Percentiles rank a stretch among this genome's conserved stretches.
Conservation (phyloP, 2,329 filamentous ascomycete genomes). For the Alternaria solani region DNA sequence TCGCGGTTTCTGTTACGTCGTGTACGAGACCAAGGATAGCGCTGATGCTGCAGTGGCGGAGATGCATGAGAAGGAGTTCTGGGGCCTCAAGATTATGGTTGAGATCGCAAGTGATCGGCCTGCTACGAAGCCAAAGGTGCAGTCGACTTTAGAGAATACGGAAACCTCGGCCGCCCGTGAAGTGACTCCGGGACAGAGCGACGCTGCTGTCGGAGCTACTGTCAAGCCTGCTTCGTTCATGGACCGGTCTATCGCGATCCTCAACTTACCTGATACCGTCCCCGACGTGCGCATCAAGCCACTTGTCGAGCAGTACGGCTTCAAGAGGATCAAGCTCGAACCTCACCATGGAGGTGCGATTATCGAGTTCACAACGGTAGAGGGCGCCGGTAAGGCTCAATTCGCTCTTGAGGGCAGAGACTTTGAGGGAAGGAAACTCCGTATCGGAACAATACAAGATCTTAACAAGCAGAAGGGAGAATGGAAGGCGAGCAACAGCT, state of each 20-base stretch:
- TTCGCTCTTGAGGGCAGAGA: conserved; percentile 53
- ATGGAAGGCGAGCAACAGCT: conserved; percentile 50
- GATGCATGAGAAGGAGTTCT: conserved; percentile 75
- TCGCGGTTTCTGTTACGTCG: conserved; percentile 81
- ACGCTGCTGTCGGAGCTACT: conserved; percentile 36
- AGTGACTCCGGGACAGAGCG: conserved; percentile 22
- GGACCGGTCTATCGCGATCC: conserved; percentile 78
- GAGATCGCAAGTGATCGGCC: conserved; percentile 55
- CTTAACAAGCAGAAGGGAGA: conserved; percentile 49
- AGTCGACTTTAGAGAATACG: conserved; percentile 59
- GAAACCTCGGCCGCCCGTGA: conserved; percentile 49
- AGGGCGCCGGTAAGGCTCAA: conserved; percentile 76
- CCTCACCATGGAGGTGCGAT: conserved; percentile 86
- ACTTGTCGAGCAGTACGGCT: conserved; percentile 74
- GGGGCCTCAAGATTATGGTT: conserved; percentile 72
- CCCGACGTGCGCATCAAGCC: conserved; percentile 83
- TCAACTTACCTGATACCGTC: conserved; percentile 90
- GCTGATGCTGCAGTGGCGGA: conserved; percentile 68
- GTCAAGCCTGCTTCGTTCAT: conserved; percentile 34
- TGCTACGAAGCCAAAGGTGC: conserved; percentile 56
- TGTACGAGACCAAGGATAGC: conserved; percentile 74
- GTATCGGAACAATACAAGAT: conserved; percentile 61
- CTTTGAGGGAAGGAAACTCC: conserved; percentile 51
- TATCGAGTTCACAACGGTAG: conserved; percentile 77
- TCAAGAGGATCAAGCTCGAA: conserved; percentile 80